Evolutionary conservation across 2,329 filamentous ascomycete genomes (phyloP).

Genomic region (Cladosporium sp.): DNA sequence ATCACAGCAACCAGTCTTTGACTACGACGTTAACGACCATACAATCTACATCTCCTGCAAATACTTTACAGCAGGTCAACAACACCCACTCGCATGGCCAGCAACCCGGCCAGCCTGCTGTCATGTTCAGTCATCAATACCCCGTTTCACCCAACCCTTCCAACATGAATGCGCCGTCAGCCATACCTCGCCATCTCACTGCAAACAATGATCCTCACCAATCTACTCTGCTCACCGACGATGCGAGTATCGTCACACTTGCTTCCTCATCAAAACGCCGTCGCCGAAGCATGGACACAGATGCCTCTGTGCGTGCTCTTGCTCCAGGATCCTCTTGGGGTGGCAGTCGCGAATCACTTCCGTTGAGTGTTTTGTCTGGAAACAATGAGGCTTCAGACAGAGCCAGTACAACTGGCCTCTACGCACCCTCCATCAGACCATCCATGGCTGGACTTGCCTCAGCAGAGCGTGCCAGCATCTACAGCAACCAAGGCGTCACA

Average conservation of each 20-base stretch:
- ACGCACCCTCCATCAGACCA: slow-evolving; percentile 45
- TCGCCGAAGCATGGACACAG: slow-evolving; percentile 76
- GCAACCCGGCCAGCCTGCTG: slow-evolving; percentile 17
- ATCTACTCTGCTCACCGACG: slow-evolving; percentile 73
- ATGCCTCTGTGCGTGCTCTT: slow-evolving; percentile 79
- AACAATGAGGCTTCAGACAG: slow-evolving; percentile 54
- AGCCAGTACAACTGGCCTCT: slow-evolving; percentile 23
- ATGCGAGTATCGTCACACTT: slow-evolving; percentile 79
- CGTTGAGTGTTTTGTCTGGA: slow-evolving; percentile 71
- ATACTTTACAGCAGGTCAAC: slow-evolving; percentile 34
- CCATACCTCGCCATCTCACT: slow-evolving; percentile 66
- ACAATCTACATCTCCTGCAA: slow-evolving; percentile 65
- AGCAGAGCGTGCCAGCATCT: slow-evolving; percentile 72
- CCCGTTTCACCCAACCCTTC: slow-evolving; percentile 42
- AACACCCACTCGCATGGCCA: slow-evolving; percentile 7
- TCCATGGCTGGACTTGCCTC: slow-evolving; percentile 53
- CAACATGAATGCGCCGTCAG: slow-evolving; percentile 60
- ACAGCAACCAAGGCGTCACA: slow-evolving; percentile 42
- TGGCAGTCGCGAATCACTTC: slow-evolving; percentile 73
- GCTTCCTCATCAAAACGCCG: slow-evolving; percentile 79
- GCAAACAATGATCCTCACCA: slow-evolving; percentile 62
- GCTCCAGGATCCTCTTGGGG: slow-evolving; percentile 79
- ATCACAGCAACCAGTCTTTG: slow-evolving; percentile 70
- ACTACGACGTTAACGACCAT: slow-evolving; percentile 84
- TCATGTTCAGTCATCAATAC: slow-evolving; percentile 58